A percentile compares a stretch with the other conserved stretches of the same genome.
Evolutionary conservation across 306 rosid species (phyloP).

Genomic region (Sphenostylis stenocarpa): DNA sequence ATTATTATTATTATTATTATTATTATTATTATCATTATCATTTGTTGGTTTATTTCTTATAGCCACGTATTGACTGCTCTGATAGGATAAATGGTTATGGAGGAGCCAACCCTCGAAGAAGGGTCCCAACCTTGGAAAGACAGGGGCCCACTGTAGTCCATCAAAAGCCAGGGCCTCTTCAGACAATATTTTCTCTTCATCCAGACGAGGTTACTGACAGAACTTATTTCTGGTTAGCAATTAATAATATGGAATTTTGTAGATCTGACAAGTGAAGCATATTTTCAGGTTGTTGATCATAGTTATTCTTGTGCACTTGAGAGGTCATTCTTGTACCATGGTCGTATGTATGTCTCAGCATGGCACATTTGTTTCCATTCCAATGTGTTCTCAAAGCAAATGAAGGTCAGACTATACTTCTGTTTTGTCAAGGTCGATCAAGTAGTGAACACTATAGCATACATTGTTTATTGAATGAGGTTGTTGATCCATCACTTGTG

Average conservation of each 20-base stretch:
- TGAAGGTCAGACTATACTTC: slow-evolving; percentile 66
- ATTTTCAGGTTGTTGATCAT: slow-evolving; percentile 82
- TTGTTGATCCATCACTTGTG: not conserved
- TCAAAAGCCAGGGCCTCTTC: slow-evolving; percentile 98
- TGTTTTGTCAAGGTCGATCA: not conserved
- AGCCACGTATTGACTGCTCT: slow-evolving; percentile 25
- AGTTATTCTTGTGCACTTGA: slow-evolving; percentile 99
- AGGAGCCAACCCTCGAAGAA: slow-evolving; percentile 73
- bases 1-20: too few species aligned
- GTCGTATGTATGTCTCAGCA: slow-evolving; percentile 91
- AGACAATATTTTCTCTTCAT: slow-evolving; percentile 78
- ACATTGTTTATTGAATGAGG: not conserved
- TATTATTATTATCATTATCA: not conserved
- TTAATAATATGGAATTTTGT: slow-evolving; percentile 13
- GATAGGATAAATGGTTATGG: slow-evolving; percentile 71
- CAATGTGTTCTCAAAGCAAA: slow-evolving; percentile 95
- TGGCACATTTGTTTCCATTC: slow-evolving; percentile 99
- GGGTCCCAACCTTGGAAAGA: slow-evolving; percentile 59
- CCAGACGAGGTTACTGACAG: slow-evolving; percentile 75
- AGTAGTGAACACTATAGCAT: not conserved
- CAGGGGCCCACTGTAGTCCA: slow-evolving; percentile 84
- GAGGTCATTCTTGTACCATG: slow-evolving; percentile 98
- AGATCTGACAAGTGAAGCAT: slow-evolving; percentile 34
- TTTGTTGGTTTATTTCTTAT: slow-evolving; percentile 23
- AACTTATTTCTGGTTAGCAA: slow-evolving; percentile 27